Percentiles rank a stretch among this genome's conserved stretches.
These are phyloP conservation scores for Malus fusca DNA, from an alignment of 306 rosid species.

Conservation along the genomic window DNA sequence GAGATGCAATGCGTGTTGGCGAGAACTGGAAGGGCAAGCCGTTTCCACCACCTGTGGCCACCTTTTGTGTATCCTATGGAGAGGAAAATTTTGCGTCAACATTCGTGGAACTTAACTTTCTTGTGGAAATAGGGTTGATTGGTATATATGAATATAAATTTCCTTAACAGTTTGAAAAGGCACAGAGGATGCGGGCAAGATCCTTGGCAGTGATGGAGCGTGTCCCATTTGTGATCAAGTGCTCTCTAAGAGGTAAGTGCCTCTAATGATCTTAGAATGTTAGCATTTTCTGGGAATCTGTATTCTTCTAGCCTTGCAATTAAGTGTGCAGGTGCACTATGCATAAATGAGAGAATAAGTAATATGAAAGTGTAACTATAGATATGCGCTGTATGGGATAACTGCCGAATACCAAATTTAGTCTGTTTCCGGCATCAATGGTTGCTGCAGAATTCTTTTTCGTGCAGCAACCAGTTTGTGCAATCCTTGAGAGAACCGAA, in stretches of 20 bases:
- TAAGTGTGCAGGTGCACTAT: not conserved
- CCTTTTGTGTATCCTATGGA: constrained; percentile 71
- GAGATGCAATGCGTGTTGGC: constrained; percentile 99
- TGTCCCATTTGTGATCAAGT: constrained; percentile 97
- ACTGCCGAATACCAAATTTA: not conserved
- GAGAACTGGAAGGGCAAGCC: constrained; percentile 91
- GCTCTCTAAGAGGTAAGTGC: constrained; percentile 83
- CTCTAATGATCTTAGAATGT: not conserved
- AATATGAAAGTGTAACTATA: not conserved
- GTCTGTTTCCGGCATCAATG: constrained; percentile 1
- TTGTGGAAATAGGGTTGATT: not conserved
- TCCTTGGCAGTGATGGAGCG: constrained; percentile 82
- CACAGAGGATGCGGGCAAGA: constrained; percentile 91
- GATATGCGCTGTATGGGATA: not conserved
- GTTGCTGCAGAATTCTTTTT: not conserved
- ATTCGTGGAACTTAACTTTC: not conserved
- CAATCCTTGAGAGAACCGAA: not conserved
- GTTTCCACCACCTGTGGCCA: constrained; percentile 92
- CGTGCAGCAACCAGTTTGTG: not conserved
- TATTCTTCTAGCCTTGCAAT: not conserved
- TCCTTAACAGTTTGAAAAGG: constrained; percentile 59
- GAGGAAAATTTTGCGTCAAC: constrained; percentile 1
- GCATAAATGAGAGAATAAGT: not conserved
- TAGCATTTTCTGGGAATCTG: not conserved
- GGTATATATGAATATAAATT: constrained; percentile 6